Evolutionary conservation across 768 basidiomycete species (phyloP), one percentile per base, ranked within the genome.

Genomic region (Asterophora lycoperdoides): DNA sequence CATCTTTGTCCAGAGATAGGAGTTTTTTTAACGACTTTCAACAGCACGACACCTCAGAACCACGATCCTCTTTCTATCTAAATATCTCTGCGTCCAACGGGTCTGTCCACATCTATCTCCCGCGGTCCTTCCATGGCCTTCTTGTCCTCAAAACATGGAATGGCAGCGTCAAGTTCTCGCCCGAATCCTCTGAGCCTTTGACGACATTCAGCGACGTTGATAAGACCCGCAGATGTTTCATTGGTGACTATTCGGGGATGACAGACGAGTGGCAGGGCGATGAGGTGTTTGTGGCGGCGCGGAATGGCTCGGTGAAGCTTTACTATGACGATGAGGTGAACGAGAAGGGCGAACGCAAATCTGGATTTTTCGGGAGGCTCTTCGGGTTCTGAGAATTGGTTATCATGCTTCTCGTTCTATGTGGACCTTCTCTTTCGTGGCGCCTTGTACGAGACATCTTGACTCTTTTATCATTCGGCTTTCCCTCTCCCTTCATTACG

Each of bases 101-200:
- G 2, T 20, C 51, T n/a, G 51, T 74, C 11, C 52, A 46, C 19
- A 41, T 76, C 11, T 53, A 62, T 26, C 50, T 76, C 28, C 74
- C 74, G 4, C 71, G 72, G n/a, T 64, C 70, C 4, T 76, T 71
- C 60, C 57, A 59, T 18, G 74, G 74, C 1, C 60, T 61, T 0
- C 34, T 74, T 28, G 48, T 53, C 1, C 54, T 70, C 30, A 63
- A 53, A 20, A 61, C 61, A 7, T 43, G 15, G 7, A 63, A 71
- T 44, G 68, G 68, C 15, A 48, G 39, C 20, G 46, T 56, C 14
- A 60, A 54, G 14, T 61, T 70, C 43, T 73, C 73, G 2, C 53
- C 62, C 2, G 58, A 57, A 23, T 44, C 69, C 8, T 46, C 58
- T 29, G 46, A 46, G 7, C 51, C 60, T 18, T 38, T 67, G 20